Percentiles rank a stretch among this genome's conserved stretches.
These are phyloP conservation scores for Rhododendron ovatum DNA, from an alignment of 148 eudicot species.

Conservation along the genomic window DNA sequence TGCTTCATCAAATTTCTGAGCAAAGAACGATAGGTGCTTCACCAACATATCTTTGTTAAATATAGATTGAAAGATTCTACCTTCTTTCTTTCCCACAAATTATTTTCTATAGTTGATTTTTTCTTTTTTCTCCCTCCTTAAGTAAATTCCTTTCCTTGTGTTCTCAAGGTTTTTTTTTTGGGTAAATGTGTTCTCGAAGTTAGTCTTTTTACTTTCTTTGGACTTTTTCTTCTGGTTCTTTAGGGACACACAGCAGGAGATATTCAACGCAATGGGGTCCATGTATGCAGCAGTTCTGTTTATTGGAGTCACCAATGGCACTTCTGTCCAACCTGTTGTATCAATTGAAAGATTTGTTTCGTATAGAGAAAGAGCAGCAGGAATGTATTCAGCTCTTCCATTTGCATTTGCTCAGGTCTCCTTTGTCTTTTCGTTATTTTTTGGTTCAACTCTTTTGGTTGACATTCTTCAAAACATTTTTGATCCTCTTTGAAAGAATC, in stretches of 20 bases:
- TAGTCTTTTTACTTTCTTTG: background rate
- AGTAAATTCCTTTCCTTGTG: background rate
- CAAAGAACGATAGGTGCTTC: background rate
- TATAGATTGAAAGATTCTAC: background rate
- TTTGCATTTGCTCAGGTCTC: slow-evolving; percentile 95
- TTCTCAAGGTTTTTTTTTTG: background rate
- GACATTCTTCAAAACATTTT: background rate
- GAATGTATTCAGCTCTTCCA: slow-evolving; percentile 91
- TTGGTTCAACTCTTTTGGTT: background rate
- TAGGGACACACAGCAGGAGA: slow-evolving; percentile 78
- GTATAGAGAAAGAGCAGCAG: slow-evolving; percentile 98
- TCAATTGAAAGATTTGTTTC: slow-evolving; percentile 96
- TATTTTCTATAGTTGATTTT: background rate
- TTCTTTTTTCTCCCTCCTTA: background rate
- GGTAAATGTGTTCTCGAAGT: background rate
- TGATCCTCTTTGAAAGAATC: background rate
- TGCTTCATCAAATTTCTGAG: background rate
- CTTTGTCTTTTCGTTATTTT: background rate
- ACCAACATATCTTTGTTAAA: background rate
- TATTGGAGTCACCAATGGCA: slow-evolving; percentile 87
- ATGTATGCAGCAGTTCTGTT: slow-evolving; percentile 86
- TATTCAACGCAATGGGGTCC: slow-evolving; percentile 92
- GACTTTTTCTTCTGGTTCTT: slow-evolving; percentile 1
- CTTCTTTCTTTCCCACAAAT: background rate
- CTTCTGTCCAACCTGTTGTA: slow-evolving; percentile 98